A percentile compares a stretch with the other conserved stretches of the same genome.
Evolutionary conservation across 1,139 yeast genomes (phyloP).

Genomic region (Pichia sp.): DNA sequence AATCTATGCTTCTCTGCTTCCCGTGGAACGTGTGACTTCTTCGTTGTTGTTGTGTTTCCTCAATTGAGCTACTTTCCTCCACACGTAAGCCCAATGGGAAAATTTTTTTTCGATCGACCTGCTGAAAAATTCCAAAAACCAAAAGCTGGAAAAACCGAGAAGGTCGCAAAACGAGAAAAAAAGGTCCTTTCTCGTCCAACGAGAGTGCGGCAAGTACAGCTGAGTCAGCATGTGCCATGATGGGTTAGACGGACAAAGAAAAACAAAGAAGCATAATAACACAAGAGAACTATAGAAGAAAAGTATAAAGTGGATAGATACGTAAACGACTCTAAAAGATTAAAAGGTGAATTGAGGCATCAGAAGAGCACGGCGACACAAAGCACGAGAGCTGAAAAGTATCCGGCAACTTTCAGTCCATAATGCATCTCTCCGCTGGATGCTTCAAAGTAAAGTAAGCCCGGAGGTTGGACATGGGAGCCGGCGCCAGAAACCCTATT

Average conservation of each 20-base stretch:
- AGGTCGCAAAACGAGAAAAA: not conserved
- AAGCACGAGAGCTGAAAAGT: not conserved
- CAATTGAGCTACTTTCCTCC: not conserved
- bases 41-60: not conserved
- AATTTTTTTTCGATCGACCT: not conserved
- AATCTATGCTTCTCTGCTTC: not conserved
- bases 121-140: not conserved
- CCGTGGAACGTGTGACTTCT: not conserved
- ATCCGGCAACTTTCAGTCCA: not conserved
- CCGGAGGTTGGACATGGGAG: constrained; percentile 5
- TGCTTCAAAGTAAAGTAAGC: not conserved
- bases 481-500: constrained; percentile 5
- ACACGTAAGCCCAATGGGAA: not conserved
- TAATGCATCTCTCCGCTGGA: not conserved
- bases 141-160: not conserved
- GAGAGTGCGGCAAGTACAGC: not conserved
- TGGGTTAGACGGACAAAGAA: not conserved
- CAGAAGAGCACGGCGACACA: not conserved
- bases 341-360: not conserved
- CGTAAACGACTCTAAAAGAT: not conserved
- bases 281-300: not conserved
- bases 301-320: not conserved
- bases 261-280: not conserved
- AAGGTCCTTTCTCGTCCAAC: not conserved
- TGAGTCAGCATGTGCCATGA: not conserved